Evolutionary conservation across 2,329 filamentous ascomycete species (phyloP).

Genomic region (Blumeria graminis): DNA sequence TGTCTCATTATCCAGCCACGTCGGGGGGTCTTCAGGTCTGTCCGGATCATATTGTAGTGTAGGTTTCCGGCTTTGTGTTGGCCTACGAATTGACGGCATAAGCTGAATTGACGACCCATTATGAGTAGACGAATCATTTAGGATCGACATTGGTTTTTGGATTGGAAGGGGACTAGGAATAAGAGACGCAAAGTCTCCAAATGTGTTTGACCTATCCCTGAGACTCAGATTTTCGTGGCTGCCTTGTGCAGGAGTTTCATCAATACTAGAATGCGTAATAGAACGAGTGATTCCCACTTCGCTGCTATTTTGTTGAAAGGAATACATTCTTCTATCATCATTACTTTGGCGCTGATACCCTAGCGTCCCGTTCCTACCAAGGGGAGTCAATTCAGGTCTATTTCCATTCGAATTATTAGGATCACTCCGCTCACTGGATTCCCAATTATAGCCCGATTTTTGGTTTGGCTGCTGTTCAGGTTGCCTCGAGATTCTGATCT

Average conservation of each 20-base stretch:
- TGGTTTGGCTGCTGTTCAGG: no score
- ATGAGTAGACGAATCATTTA: not conserved
- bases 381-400: no score
- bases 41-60: slow-evolving; percentile 1
- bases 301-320: no score
- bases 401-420: no score
- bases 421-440: no score
- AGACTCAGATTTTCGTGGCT: not conserved
- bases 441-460: no score
- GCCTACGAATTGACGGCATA: not conserved
- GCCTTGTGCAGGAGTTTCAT: not conserved
- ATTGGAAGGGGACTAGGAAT: not conserved
- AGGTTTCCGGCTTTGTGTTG: not conserved
- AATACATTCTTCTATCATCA: no score
- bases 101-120: not conserved
- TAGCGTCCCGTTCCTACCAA: no score
- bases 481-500: no score
- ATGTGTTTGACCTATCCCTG: not conserved
- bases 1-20: not conserved
- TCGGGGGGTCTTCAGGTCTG: slow-evolving; percentile 1
- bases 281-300: no score
- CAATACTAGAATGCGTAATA: not conserved
- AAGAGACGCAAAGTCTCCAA: not conserved
- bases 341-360: no score
- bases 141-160: not conserved